A percentile compares a stretch with the other conserved stretches of the same genome.
Evolutionary conservation across 441 rosid genomes (phyloP).

Genomic region (Corymbia citriodora): DNA sequence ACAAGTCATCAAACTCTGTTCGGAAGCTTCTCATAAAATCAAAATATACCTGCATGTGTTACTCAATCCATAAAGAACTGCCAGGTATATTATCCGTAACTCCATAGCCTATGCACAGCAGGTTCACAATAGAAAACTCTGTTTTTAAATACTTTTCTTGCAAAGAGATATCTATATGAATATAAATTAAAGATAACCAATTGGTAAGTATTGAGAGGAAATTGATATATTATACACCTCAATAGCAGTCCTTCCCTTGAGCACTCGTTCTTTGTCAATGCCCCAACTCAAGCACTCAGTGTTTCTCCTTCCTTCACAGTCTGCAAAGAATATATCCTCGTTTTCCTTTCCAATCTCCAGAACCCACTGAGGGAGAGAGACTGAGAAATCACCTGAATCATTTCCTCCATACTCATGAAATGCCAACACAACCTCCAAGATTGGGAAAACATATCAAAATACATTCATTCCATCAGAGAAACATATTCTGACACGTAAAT

Average conservation of each 20-base stretch:
- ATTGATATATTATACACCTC: conserved; percentile 33
- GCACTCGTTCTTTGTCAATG: conserved; percentile 62
- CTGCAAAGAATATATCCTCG: conserved; percentile 64
- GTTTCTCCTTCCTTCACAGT: conserved; percentile 61
- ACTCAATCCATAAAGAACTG: neutral
- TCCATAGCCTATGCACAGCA: neutral
- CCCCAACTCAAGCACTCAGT: conserved; percentile 71
- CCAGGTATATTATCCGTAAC: neutral
- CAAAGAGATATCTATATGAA: neutral
- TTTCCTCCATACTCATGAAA: conserved; percentile 68
- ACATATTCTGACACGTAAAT: neutral
- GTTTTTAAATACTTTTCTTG: neutral
- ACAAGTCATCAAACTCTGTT: conserved; percentile 62
- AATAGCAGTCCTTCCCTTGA: conserved; percentile 68
- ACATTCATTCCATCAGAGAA: neutral
- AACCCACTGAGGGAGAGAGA: conserved; percentile 67
- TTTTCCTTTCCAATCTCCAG: conserved; percentile 66
- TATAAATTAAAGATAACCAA: neutral
- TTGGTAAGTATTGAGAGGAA: neutral
- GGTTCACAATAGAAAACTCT: neutral
- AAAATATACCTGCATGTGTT: conserved; percentile 49
- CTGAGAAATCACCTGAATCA: conserved; percentile 33
- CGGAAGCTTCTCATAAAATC: conserved; percentile 86
- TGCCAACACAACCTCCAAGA: conserved; percentile 72
- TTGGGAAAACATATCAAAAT: conserved; percentile 6